phyloP scores from a whole-genome alignment of 495 filamentous ascomycete species.

The Stereocaulon alpinum region DNA sequence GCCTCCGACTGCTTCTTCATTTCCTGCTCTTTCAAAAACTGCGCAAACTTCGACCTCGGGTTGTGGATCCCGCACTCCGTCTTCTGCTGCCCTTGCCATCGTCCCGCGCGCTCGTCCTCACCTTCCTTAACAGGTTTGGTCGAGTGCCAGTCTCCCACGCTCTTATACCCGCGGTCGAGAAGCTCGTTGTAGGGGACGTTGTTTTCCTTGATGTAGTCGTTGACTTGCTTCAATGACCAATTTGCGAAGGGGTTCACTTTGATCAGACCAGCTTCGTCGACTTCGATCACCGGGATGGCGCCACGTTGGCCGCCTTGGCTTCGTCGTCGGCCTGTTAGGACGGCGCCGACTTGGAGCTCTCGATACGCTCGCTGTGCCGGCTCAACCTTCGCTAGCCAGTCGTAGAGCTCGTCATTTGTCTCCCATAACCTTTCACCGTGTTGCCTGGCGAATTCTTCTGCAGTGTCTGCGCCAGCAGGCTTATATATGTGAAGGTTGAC shows the following conservation, averaged over 20 bases:
- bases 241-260: slow-evolving; percentile 98
- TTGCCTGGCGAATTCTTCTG: slow-evolving; percentile 64
- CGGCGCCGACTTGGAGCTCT: slow-evolving; percentile 79
- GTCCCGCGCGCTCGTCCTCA: slow-evolving; percentile 92
- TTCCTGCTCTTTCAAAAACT: slow-evolving; percentile 67
- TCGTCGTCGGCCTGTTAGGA: slow-evolving; percentile 85
- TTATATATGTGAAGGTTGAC: slow-evolving; percentile 80
- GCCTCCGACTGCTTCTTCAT: slow-evolving; percentile 58
- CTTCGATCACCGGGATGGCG: slow-evolving; percentile 76
- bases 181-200: slow-evolving; percentile 89
- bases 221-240: slow-evolving; percentile 86
- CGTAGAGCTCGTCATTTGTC: slow-evolving; percentile 76
- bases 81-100: slow-evolving; percentile 92
- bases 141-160: slow-evolving; percentile 94
- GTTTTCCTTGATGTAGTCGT: slow-evolving; percentile 73
- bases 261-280: slow-evolving; percentile 85
- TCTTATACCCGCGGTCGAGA: slow-evolving; percentile 89
- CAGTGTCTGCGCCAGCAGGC: slow-evolving; percentile 58
- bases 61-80: slow-evolving; percentile 99
- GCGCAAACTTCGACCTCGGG: slow-evolving; percentile 81
- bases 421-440: slow-evolving; percentile 85
- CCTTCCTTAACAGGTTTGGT: slow-evolving; percentile 81
- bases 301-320: slow-evolving; percentile 92
- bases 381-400: slow-evolving; percentile 96
- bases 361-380: slow-evolving; percentile 86